Evolutionary conservation across 179 eudicot species (phyloP), one percentile per base, ranked within the genome.

Genomic region (Silene coronaria): DNA sequence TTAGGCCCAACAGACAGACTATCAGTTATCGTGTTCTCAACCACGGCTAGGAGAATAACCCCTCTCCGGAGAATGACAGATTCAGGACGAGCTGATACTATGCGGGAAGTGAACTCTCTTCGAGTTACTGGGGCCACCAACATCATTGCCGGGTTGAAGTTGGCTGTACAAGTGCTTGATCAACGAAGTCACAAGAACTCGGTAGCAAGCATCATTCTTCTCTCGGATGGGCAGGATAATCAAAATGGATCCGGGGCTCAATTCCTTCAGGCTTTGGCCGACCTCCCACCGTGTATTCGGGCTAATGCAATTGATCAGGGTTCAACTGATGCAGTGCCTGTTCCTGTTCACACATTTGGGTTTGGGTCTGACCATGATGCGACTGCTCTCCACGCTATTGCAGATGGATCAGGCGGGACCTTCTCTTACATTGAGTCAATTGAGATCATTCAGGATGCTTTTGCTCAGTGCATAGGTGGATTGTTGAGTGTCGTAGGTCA

Each of bases 391-490:
- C 91, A 87, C 45, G 84, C 88, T 0, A 79, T 89, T 27, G 81
- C 91, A n/a, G 89, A 86, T 61, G 81, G 79, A 65, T 89, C 91
- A 16, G 88, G 88, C 0, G 91, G 93, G 14, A 89, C 87, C 3
- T 89, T 83, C 72, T 87, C 88, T 1, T 87, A 80, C 74, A 84
- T 86, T 10, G 88, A 89, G 78, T 80, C 91, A 32, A 76, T 80
- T 17, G 88, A 76, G 57, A 70, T 76, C 17, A 80, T 89, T 9
- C 91, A 86, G 68, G 93, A 89, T 36, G 87, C 91, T 22, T 89
- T 89, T 81, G 91, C 93, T 16, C 77, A 79, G 78, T 89, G 93
- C 76, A 79, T 89, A 14, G 93, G 93, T 2, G 93, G 93, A 23
- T 80, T 89, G 13, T 73, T 89, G 17, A 89, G 91, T 71, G 93